Evolutionary conservation across 2,329 filamentous ascomycete species (phyloP).

Genomic region (Scedosporium dehoogii): DNA sequence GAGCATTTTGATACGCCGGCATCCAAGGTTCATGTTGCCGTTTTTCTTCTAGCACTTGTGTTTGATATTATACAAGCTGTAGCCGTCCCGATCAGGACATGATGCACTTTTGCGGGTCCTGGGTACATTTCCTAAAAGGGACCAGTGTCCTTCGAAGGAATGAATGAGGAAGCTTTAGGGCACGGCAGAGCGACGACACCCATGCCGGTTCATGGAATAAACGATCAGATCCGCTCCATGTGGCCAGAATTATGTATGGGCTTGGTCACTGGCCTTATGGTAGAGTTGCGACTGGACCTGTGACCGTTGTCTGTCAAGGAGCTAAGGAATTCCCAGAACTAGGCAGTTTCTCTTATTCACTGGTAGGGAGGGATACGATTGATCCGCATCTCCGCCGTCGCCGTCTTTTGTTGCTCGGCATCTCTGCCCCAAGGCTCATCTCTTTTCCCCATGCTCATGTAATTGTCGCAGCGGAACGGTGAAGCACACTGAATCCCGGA

Average conservation of each 20-base stretch:
- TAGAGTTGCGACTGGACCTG: background rate
- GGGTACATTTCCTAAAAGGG: constrained; percentile 1
- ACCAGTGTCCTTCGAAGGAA: background rate
- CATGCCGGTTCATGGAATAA: background rate
- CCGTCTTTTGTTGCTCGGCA: background rate
- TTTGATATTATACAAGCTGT: constrained; percentile 3
- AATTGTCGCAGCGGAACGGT: no score
- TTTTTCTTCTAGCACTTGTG: background rate
- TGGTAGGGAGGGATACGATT: background rate
- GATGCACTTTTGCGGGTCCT: background rate
- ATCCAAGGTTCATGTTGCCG: background rate
- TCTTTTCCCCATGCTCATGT: no score
- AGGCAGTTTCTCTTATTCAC: background rate
- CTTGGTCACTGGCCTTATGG: background rate
- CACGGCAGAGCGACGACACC: background rate
- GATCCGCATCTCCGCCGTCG: background rate
- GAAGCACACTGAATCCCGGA: no score
- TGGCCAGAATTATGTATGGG: background rate
- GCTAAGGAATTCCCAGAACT: background rate
- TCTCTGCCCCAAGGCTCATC: background rate
- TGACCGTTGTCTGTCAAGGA: background rate
- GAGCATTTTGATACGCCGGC: background rate
- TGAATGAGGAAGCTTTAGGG: constrained; percentile 2
- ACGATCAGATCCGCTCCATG: background rate
- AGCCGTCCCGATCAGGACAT: constrained; percentile 4